Conservation (phyloP, 345 rosid genomes). For the Corymbia maculata region DNA sequence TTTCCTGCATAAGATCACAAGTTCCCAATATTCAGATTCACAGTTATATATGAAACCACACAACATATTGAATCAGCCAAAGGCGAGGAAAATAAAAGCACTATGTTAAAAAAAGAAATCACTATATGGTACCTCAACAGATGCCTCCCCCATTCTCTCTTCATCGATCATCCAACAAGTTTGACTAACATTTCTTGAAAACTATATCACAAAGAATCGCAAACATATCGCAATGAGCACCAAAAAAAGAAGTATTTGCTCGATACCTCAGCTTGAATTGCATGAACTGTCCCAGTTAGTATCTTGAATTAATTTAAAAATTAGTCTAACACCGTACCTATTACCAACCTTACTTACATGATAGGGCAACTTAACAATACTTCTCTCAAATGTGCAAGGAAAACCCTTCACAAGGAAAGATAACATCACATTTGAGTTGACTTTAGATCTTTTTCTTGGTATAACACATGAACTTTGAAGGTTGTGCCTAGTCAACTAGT, state of each 20-base stretch:
- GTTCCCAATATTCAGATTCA: not conserved
- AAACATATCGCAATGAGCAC: not conserved
- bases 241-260: not conserved
- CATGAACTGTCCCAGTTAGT: not conserved
- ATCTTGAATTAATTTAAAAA: not conserved
- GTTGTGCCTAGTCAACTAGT: not conserved
- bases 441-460: not conserved
- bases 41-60: not conserved
- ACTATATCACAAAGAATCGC: constrained; percentile 27
- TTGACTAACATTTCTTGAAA: constrained; percentile 94
- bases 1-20: constrained; percentile 38
- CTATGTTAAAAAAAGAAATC: not conserved
- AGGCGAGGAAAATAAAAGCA: not conserved
- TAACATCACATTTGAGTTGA: not conserved
- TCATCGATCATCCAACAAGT: constrained; percentile 93
- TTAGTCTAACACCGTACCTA: not conserved
- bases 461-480: not conserved
- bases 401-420: not conserved
- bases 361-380: not conserved
- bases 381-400: not conserved
- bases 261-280: not conserved
- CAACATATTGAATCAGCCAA: not conserved
- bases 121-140: constrained; percentile 61
- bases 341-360: not conserved
- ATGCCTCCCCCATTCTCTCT: constrained; percentile 94